Base-by-base conservation (phyloP, 805 yeast species). In the Sugiyamaella mastotermitis region DNA sequence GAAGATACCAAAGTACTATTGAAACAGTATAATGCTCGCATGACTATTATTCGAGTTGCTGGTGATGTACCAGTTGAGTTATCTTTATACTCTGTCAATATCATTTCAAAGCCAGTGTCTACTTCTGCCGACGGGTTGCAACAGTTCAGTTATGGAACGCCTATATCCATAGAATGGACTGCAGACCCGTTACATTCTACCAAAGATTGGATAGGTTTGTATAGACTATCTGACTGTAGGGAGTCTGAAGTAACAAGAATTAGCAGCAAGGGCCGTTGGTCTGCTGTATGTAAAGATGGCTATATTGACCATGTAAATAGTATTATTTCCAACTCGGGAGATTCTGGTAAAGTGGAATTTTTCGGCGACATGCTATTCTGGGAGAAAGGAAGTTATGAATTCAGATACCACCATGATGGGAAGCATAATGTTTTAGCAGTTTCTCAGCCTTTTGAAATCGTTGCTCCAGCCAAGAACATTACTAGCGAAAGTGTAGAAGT, bases 171-270 rank as follows among this genome's bases (percentile, higher is more conserved):
- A 3, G 52, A 58, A 15, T 83, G 83, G 79, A 54, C 58, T 19
- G 63, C 79, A 0, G 80, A 83, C 1, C 61, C 60, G 2, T 43
- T 52, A 17, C 76, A 72, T 45, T 61, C 74, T 13, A 41, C 60
- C 0, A 67, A 64, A 30, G 88, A 82, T 54, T 83, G 94, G 94
- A 70, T 83, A 47, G 94, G 92, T 1, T 58, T 83, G 21, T 83
- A 83, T 59, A 72, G 74, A 38, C 70, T 80, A 7, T 61, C 73
- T 18, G 81, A 73, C 44, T 76, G 83, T 13, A 71, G 77, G 3
- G 19, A 14, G 4, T 66, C 76, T 38, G 67, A 68, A 29, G 68
- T 65, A 19, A 82, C 92, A 0, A 59, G 69, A 25, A 61, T 76
- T n/a, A 65, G 83, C 9, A 78, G 87, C 7, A 58, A 69, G 26